Percentiles rank a stretch among this genome's conserved stretches.
These are phyloP conservation scores for Lepiota subincarnata DNA, from an alignment of 768 basidiomycete genomes.

Conservation along the genomic window DNA sequence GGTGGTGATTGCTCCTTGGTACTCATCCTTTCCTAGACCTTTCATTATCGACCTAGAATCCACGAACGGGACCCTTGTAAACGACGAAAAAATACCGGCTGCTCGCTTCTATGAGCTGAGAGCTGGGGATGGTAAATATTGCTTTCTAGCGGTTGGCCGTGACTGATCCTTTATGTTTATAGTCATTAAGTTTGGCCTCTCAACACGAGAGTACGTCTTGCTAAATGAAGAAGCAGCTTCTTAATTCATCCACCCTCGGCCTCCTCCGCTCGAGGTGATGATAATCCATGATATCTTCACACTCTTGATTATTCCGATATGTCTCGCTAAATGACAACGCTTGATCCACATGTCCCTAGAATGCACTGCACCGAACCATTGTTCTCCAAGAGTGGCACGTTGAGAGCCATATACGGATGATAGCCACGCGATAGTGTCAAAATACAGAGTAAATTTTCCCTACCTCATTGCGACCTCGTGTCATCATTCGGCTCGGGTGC, in stretches of 20 bases:
- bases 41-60: constrained; percentile 98
- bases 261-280: constrained; percentile 8
- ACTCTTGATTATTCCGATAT: constrained; percentile 9
- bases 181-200: constrained; percentile 88
- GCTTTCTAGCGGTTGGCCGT: neutral
- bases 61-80: constrained; percentile 94
- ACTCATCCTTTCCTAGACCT: constrained; percentile 49
- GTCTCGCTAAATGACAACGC: constrained; percentile 12
- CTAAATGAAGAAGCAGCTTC: constrained; percentile 71
- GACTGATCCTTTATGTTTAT: constrained; percentile 4
- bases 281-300: constrained; percentile 5
- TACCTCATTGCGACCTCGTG: constrained; percentile 12
- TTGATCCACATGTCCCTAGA: constrained; percentile 7
- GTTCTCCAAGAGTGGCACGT: constrained; percentile 8
- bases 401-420: constrained; percentile 9
- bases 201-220: constrained; percentile 78
- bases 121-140: constrained; percentile 65
- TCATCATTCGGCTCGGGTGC: constrained; percentile 1
- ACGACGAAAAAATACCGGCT: constrained; percentile 78
- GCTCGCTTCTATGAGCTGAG: constrained; percentile 86
- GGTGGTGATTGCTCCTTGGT: neutral
- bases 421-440: constrained; percentile 10
- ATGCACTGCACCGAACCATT: constrained; percentile 10
- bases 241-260: constrained; percentile 4
- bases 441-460: constrained; percentile 1